Evolutionary conservation across 2,329 filamentous ascomycete species (phyloP).

Genomic region (Hortaea werneckii): DNA sequence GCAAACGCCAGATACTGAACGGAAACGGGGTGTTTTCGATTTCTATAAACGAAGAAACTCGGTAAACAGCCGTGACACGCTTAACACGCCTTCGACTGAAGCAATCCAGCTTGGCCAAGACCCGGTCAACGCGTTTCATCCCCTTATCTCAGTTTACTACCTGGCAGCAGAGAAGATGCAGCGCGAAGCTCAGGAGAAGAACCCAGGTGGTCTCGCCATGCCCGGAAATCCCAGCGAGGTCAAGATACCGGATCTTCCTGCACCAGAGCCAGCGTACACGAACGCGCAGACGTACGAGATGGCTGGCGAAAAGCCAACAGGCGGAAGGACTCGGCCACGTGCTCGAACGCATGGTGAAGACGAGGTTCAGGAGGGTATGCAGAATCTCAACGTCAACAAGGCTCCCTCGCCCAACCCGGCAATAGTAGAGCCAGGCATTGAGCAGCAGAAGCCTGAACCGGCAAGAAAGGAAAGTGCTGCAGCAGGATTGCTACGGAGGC

Average conservation of each 20-base stretch:
- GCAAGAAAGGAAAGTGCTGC: slow-evolving; percentile 80
- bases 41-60: slow-evolving; percentile 96
- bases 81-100: slow-evolving; percentile 75
- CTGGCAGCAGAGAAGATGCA: slow-evolving; percentile 92
- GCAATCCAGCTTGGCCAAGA: slow-evolving; percentile 73
- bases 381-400: slow-evolving; percentile 52
- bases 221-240: slow-evolving; percentile 48
- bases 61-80: slow-evolving; percentile 74
- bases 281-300: slow-evolving; percentile 79
- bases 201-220: slow-evolving; percentile 49
- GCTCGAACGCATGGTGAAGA: slow-evolving; percentile 93
- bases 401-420: slow-evolving; percentile 38
- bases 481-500: slow-evolving; percentile 71
- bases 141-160: slow-evolving; percentile 87
- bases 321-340: slow-evolving; percentile 70
- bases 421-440: slow-evolving; percentile 30
- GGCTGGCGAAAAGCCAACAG: slow-evolving; percentile 77
- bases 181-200: slow-evolving; percentile 54
- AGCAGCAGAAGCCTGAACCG: slow-evolving; percentile 35
- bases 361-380: slow-evolving; percentile 65
- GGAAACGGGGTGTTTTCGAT: slow-evolving; percentile 88
- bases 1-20: slow-evolving; percentile 56
- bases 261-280: slow-evolving; percentile 80
- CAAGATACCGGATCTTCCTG: slow-evolving; percentile 59
- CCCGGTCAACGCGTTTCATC: slow-evolving; percentile 86